These are phyloP conservation scores for Boletellus sp. DNA, from an alignment of 1,284 basidiomycete genomes.

Conservation along the genomic window DNA sequence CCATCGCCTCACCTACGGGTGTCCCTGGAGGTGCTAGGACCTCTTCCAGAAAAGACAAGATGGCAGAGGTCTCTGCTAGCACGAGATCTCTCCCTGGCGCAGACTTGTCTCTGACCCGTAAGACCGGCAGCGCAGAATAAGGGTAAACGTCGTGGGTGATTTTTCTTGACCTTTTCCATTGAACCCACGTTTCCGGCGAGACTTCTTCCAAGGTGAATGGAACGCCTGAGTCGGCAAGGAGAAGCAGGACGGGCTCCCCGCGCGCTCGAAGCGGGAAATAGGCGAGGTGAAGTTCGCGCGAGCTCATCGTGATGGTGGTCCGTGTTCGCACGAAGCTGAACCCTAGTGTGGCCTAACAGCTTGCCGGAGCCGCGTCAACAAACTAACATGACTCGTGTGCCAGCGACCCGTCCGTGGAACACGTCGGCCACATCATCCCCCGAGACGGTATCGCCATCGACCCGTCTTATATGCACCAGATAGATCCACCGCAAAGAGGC, in stretches of 20 bases:
- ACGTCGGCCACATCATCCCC: constrained; percentile 11
- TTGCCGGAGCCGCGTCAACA: too few species aligned
- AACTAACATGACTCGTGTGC: too few species aligned
- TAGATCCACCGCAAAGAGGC: constrained; percentile 61
- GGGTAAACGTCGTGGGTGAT: constrained; percentile 20
- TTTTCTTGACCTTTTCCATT: constrained; percentile 15
- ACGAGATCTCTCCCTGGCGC: constrained; percentile 14
- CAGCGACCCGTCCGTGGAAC: too few species aligned
- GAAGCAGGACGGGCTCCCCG: constrained; percentile 25
- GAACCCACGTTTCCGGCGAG: constrained; percentile 12
- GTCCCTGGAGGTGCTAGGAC: constrained; percentile 12
- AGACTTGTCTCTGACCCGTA: constrained; percentile 19
- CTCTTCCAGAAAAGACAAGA: constrained; percentile 22
- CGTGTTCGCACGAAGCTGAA: background rate
- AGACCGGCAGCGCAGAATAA: constrained; percentile 24
- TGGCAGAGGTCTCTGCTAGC: constrained; percentile 26
- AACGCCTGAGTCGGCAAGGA: constrained; percentile 25
- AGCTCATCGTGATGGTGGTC: constrained; percentile 10
- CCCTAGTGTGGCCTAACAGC: too few species aligned
- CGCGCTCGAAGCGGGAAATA: constrained; percentile 24
- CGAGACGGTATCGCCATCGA: constrained; percentile 38
- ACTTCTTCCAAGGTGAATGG: constrained; percentile 21
- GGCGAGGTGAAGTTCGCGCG: constrained; percentile 16
- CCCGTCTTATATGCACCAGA: constrained; percentile 49
- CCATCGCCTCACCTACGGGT: constrained; percentile 9